Evolutionary conservation across 2,329 filamentous ascomycete species (phyloP).

Genomic region (Monilinia laxa): DNA sequence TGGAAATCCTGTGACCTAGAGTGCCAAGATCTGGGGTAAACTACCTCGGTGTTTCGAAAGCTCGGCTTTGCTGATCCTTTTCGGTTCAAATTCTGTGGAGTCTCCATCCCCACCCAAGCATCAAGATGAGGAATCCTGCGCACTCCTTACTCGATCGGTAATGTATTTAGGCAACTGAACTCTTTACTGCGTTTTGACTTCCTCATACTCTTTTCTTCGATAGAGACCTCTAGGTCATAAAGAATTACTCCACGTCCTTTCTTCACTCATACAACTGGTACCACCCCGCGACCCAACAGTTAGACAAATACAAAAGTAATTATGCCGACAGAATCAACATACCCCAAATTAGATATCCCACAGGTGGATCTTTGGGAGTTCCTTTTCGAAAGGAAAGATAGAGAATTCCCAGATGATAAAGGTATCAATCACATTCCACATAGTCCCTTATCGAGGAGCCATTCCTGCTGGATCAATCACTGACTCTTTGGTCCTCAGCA

Average conservation of each 20-base stretch:
- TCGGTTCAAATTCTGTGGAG: not conserved
- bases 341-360: slow-evolving; percentile 60
- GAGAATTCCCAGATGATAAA: slow-evolving; percentile 68
- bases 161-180: not conserved
- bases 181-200: not conserved
- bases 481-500: slow-evolving; percentile 49
- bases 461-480: not conserved
- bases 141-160: too few species aligned
- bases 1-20: not conserved
- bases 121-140: not conserved
- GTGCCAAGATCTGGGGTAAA: slow-evolving; percentile 8
- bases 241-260: not conserved
- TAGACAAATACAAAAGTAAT: not conserved
- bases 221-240: not conserved
- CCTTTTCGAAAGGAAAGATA: slow-evolving; percentile 69
- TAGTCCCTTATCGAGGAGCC: slow-evolving; percentile 41
- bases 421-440: slow-evolving; percentile 47
- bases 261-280: not conserved
- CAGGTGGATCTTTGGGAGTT: slow-evolving; percentile 75
- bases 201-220: not conserved
- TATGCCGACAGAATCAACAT: slow-evolving; percentile 38
- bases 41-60: slow-evolving; percentile 14
- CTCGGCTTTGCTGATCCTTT: not conserved
- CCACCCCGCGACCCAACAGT: not conserved
- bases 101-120: not conserved